Conservation (phyloP, 192 early-diverging fungal genomes). For the Gamsiella multidivaricata region DNA sequence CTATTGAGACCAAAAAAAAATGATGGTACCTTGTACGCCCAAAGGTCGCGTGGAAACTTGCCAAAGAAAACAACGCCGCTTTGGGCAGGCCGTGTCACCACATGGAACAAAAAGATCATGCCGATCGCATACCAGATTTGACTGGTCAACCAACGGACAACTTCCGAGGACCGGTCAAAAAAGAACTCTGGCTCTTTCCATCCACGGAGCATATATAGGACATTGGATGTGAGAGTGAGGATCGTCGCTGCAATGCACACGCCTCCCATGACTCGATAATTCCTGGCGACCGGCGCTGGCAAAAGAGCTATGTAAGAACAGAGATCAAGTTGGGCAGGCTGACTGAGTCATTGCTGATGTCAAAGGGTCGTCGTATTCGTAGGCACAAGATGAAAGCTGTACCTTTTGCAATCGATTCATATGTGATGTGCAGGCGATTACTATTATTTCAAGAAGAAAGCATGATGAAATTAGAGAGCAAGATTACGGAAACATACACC, state of each 20-base stretch:
- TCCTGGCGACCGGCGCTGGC: slow-evolving; percentile 33
- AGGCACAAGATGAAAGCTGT: background rate
- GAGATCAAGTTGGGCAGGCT: too few relatives aligned
- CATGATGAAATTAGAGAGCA: too few relatives aligned
- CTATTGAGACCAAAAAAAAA: background rate
- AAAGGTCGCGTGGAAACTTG: slow-evolving; percentile 40
- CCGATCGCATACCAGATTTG: slow-evolving; percentile 52
- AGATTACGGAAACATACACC: too few relatives aligned
- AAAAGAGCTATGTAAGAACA: slow-evolving; percentile 21
- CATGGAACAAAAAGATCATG: slow-evolving; percentile 49
- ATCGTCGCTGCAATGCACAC: slow-evolving; percentile 24
- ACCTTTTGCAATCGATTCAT: slow-evolving; percentile 51
- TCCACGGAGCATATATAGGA: slow-evolving; percentile 48
- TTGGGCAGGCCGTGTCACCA: slow-evolving; percentile 50
- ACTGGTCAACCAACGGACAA: slow-evolving; percentile 44
- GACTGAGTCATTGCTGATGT: too few relatives aligned
- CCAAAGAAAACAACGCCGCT: slow-evolving; percentile 53
- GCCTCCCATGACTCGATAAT: slow-evolving; percentile 38
- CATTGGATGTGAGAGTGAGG: slow-evolving; percentile 32
- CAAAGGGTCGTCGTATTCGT: background rate
- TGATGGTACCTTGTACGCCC: slow-evolving; percentile 43
- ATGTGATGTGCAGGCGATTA: slow-evolving; percentile 34
- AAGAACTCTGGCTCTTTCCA: slow-evolving; percentile 36
- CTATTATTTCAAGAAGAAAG: slow-evolving; percentile 1
- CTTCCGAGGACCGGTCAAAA: slow-evolving; percentile 18